These are phyloP conservation scores for Simplicillium sp. DNA, from an alignment of 2,329 filamentous ascomycete genomes.

Conservation along the genomic window DNA sequence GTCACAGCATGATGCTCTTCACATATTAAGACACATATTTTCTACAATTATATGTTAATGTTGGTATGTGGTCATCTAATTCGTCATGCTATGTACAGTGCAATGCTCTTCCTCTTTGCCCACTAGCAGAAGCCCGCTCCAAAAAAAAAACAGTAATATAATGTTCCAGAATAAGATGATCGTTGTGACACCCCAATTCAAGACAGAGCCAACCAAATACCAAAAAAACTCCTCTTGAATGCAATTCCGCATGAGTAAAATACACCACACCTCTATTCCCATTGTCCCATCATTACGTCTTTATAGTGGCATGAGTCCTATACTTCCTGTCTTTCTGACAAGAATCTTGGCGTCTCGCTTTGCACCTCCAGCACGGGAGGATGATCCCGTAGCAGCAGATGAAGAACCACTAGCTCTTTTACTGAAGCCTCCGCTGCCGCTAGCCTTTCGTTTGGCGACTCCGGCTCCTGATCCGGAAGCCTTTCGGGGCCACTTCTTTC, in stretches of 20 bases:
- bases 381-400: conserved; percentile 10
- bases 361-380: conserved; percentile 9
- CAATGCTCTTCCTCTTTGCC: too few species aligned
- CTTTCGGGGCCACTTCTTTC: conserved; percentile 19
- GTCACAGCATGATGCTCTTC: too few species aligned
- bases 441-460: conserved; percentile 19
- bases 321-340: conserved; percentile 22
- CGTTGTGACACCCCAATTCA: too few species aligned
- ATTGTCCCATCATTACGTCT: background rate
- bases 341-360: conserved; percentile 18
- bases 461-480: conserved; percentile 12
- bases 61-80: too few species aligned
- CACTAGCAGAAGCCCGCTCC: too few species aligned
- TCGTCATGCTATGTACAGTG: too few species aligned
- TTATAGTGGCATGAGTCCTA: conserved; percentile 29
- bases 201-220: too few species aligned
- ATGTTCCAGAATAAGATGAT: background rate
- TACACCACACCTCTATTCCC: background rate
- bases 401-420: conserved; percentile 21
- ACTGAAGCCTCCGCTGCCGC: conserved; percentile 10
- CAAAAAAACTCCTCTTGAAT: background rate
- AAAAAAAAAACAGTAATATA: background rate
- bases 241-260: background rate
- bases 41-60: too few species aligned
- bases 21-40: too few species aligned